These are phyloP conservation scores for Casuarina cunninghamiana DNA, from an alignment of 306 rosid species.

Conservation along the genomic window DNA sequence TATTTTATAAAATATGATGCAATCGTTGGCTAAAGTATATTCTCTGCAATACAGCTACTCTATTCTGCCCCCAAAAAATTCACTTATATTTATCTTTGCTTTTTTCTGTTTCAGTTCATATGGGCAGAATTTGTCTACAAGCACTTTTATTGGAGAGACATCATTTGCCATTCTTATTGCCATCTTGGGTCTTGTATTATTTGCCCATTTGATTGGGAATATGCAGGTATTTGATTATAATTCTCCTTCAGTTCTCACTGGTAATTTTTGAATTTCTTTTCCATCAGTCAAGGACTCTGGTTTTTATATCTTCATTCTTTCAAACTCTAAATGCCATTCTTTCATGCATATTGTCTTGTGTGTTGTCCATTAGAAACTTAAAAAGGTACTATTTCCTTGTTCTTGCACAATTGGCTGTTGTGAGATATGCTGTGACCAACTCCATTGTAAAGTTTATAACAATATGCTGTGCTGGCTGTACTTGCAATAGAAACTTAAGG, in stretches of 20 bases:
- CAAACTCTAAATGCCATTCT: not conserved
- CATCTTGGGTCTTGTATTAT: slow-evolving; percentile 91
- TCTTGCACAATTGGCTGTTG: not conserved
- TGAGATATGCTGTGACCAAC: not conserved
- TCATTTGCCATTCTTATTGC: slow-evolving; percentile 91
- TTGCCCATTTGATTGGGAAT: slow-evolving; percentile 95
- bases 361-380: slow-evolving; percentile 12
- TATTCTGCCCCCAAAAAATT: not conserved
- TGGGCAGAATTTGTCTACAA: slow-evolving; percentile 87
- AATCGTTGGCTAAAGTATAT: not conserved
- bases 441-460: not conserved
- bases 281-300: slow-evolving; percentile 14
- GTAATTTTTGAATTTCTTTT: slow-evolving; percentile 3
- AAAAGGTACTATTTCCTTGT: slow-evolving; percentile 10
- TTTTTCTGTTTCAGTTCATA: slow-evolving; percentile 71
- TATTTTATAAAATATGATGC: not conserved
- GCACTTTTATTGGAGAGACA: slow-evolving; percentile 90
- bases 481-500: not conserved
- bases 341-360: slow-evolving; percentile 1
- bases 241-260: slow-evolving; percentile 16
- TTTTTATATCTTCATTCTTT: slow-evolving; percentile 3
- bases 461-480: not conserved
- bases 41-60: not conserved
- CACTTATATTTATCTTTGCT: slow-evolving; percentile 15
- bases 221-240: slow-evolving; percentile 72